Conservation (phyloP, 2,329 filamentous ascomycete species). For the Lachnellula arida region DNA sequence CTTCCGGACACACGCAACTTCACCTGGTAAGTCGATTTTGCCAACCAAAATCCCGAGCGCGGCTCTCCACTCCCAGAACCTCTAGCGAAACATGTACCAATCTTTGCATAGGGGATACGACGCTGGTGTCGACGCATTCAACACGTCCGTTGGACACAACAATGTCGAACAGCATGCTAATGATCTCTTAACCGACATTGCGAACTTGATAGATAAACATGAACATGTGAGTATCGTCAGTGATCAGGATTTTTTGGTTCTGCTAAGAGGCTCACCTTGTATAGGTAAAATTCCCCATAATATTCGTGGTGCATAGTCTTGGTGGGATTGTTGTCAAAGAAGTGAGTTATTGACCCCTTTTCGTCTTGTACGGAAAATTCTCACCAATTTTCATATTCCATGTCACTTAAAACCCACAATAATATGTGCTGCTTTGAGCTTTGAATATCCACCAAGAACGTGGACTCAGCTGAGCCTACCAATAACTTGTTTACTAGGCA, state of each 20-base stretch:
- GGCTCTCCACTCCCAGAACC: not conserved
- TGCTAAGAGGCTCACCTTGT: not conserved
- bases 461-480: not conserved
- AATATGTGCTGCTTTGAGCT: no score
- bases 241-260: no score
- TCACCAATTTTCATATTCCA: no score
- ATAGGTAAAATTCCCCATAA: not conserved
- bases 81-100: not conserved
- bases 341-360: not conserved
- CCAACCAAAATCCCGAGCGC: not conserved
- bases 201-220: not conserved
- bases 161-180: not conserved
- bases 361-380: no score
- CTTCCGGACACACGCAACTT: no score
- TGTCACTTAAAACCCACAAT: no score
- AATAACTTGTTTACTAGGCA: not conserved
- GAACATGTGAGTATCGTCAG: no score
- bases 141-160: not conserved
- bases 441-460: not conserved
- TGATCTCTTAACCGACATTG: conserved; percentile 1
- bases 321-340: conserved; percentile 7
- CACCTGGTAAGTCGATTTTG: not conserved
- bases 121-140: conserved; percentile 1
- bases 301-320: conserved; percentile 6
- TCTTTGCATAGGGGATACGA: conserved; percentile 3